Evolutionary conservation across 352 stramenopile species (phyloP).

Genomic region (Plasmopara viticola): DNA sequence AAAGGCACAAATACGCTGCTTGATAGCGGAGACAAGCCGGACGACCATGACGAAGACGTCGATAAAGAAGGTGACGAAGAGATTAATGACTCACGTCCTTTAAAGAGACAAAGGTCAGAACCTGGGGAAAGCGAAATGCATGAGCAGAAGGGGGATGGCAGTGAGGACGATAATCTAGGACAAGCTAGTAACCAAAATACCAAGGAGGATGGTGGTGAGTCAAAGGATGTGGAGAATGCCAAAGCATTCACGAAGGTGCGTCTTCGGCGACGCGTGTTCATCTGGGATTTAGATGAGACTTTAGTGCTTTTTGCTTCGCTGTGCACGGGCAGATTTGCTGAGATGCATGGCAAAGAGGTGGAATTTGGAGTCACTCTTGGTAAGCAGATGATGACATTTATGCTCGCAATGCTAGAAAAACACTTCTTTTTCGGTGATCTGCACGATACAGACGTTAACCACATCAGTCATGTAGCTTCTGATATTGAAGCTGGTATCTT

Average conservation of each 20-base stretch:
- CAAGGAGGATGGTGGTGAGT: slow-evolving; percentile 5
- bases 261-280: slow-evolving; percentile 45
- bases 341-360: slow-evolving; percentile 51
- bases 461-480: slow-evolving; percentile 37
- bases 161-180: background rate
- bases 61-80: slow-evolving; percentile 13
- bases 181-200: slow-evolving; percentile 6
- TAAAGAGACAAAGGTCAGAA: slow-evolving; percentile 34
- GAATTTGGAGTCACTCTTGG: slow-evolving; percentile 53
- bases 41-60: slow-evolving; percentile 7
- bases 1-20: slow-evolving; percentile 6
- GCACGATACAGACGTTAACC: slow-evolving; percentile 62
- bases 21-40: slow-evolving; percentile 13
- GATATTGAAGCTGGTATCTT: background rate
- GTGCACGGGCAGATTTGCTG: slow-evolving; percentile 67
- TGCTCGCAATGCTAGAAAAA: slow-evolving; percentile 70
- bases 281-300: slow-evolving; percentile 83
- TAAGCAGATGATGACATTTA: slow-evolving; percentile 83
- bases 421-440: slow-evolving; percentile 83
- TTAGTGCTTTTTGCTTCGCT: slow-evolving; percentile 77
- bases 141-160: slow-evolving; percentile 3
- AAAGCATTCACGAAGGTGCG: background rate
- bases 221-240: background rate
- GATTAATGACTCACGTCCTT: slow-evolving; percentile 19
- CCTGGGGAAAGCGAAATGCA: background rate